Evolutionary conservation across 2,329 filamentous ascomycete species (phyloP).

Genomic region (Ophiostoma tasmaniense): DNA sequence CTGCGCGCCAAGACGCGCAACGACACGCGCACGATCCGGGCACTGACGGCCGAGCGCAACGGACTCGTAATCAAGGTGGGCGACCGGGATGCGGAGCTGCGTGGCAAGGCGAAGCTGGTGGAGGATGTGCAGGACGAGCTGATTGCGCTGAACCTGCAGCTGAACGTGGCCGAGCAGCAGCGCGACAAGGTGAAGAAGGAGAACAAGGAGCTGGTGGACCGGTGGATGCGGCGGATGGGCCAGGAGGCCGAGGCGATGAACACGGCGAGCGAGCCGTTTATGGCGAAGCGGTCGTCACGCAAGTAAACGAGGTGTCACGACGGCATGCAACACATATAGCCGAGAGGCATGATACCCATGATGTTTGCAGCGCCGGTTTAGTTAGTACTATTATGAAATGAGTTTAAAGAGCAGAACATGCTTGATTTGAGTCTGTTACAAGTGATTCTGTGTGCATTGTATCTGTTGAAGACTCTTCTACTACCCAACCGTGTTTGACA

Average conservation of each 20-base stretch:
- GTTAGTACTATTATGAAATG: too few species aligned
- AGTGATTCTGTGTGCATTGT: background rate
- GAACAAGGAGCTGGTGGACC: conserved; percentile 79
- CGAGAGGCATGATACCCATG: background rate
- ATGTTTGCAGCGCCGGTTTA: too few species aligned
- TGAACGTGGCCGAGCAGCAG: conserved; percentile 76
- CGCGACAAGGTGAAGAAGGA: conserved; percentile 65
- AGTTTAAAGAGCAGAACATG: background rate
- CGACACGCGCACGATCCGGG: conserved; percentile 53
- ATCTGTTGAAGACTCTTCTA: conserved; percentile 1
- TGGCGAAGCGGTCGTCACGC: conserved; percentile 18
- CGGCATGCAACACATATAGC: background rate
- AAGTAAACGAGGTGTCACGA: background rate
- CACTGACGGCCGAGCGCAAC: conserved; percentile 54
- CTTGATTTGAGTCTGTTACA: background rate
- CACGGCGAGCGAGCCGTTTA: conserved; percentile 43
- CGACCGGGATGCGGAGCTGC: conserved; percentile 78
- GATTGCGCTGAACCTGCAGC: conserved; percentile 74
- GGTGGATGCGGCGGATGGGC: conserved; percentile 85
- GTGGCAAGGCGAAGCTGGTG: conserved; percentile 72
- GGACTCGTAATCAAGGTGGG: conserved; percentile 57
- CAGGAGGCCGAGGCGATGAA: conserved; percentile 88
- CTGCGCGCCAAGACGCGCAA: conserved; percentile 51
- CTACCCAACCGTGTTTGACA: background rate
- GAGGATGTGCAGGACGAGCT: conserved; percentile 91